Percentiles rank a stretch among this genome's conserved stretches.
phyloP scores from a whole-genome alignment of 208 protist genomes.

The Leishmania aethiopica region DNA sequence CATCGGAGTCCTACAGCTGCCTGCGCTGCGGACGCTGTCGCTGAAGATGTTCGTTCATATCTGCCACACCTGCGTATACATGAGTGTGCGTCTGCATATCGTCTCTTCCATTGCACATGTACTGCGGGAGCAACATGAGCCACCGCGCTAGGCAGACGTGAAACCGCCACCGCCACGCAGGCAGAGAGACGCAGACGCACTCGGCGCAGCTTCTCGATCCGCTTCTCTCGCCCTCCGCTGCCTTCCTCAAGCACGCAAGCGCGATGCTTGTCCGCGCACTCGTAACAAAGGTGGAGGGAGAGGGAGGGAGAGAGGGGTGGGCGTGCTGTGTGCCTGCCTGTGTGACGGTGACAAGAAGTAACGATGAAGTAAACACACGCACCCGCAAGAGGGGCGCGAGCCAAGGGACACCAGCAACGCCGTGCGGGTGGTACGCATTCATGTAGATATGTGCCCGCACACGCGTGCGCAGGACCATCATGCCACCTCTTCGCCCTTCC shows the following conservation, averaged over 20 bases:
- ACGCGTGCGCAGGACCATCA: neutral
- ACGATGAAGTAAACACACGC: neutral
- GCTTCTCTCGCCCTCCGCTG: neutral
- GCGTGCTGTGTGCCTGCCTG: neutral
- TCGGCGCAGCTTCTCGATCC: neutral
- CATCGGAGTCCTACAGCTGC: neutral
- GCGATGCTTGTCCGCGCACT: neutral
- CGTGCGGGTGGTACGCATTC: neutral
- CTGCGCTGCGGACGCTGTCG: neutral
- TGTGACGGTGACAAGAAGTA: neutral
- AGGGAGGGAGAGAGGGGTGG: neutral
- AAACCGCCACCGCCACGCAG: neutral
- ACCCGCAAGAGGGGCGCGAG: neutral
- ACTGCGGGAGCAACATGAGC: neutral
- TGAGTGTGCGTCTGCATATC: neutral
- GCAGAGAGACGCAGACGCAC: neutral
- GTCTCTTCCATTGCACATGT: neutral
- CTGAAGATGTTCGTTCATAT: neutral
- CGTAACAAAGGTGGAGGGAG: neutral
- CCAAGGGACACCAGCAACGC: neutral
- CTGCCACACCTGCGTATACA: neutral
- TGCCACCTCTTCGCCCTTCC: neutral
- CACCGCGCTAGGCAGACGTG: neutral
- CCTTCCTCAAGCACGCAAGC: neutral
- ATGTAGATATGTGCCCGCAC: neutral